Conservation (phyloP, 352 stramenopile genomes). For the Pythium guiyangense region DNA sequence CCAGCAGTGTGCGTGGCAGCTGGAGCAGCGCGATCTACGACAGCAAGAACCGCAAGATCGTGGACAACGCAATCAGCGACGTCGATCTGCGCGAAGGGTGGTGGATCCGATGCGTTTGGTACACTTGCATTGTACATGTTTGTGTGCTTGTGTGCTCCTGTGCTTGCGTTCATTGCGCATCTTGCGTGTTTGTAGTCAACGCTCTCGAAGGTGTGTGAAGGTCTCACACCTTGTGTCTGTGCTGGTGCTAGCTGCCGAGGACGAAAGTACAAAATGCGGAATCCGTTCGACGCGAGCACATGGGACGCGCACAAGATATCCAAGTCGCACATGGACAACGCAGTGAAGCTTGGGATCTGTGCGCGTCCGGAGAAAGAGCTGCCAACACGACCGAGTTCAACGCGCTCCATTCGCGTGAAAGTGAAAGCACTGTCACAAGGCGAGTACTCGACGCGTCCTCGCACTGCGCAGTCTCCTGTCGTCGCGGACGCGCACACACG, state of each 20-base stretch:
- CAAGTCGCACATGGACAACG: slow-evolving; percentile 15
- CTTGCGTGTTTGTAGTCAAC: not conserved
- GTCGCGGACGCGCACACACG: slow-evolving; percentile 18
- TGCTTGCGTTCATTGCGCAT: not conserved
- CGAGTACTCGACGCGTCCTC: not conserved
- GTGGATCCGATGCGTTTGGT: slow-evolving; percentile 57
- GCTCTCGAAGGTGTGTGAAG: no score
- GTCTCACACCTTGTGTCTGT: not conserved
- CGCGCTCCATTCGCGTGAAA: slow-evolving; percentile 1
- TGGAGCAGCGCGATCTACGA: slow-evolving; percentile 52
- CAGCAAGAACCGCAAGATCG: slow-evolving; percentile 32
- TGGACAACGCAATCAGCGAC: slow-evolving; percentile 26
- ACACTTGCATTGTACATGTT: not conserved
- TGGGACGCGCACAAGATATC: slow-evolving; percentile 30
- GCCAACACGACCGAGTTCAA: not conserved
- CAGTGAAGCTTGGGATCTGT: slow-evolving; percentile 7
- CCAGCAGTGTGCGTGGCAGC: not conserved
- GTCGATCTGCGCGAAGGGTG: slow-evolving; percentile 36
- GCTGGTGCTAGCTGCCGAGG: slow-evolving; percentile 22
- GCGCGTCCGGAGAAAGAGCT: not conserved
- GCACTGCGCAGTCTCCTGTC: slow-evolving; percentile 15
- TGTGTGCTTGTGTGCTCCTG: not conserved
- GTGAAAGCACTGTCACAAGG: not conserved
- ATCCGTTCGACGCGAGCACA: slow-evolving; percentile 14
- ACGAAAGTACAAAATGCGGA: slow-evolving; percentile 27